Evolutionary conservation across 257 asterid genomes (phyloP), one percentile per base, ranked within the genome.

Genomic region (Solanum paucissectum): DNA sequence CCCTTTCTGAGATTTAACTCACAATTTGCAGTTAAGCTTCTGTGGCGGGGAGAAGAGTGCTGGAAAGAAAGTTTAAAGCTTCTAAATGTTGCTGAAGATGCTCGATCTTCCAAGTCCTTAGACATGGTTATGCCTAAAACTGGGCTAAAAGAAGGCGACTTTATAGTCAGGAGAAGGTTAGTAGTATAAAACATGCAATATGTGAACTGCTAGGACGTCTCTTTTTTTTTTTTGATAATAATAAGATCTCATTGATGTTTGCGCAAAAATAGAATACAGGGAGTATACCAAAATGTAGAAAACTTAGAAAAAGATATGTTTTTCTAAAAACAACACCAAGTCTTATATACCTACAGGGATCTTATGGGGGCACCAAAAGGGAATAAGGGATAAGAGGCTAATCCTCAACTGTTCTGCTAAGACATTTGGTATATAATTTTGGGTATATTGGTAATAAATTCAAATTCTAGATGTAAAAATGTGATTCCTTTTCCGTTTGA

Each of bases 51-150:
- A 38, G 93, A 90, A 42, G 99, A 96, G 82, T 97, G 96, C 91
- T 97, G 99, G 99, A 92, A 92, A 71, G 99, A 95, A 94, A 94
- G 95, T 90, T 91, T 95, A 83, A 92, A 90, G 87, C 98, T 96
- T 89, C 81, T 97, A 85, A 91, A 82, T 25, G 72, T 92, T 71
- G 99, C 99, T 87, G 98, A 97, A 92, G 89, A 86, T 83, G 97
- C 99, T 33, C 83, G 27, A 18, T 4, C 84, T 40, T 87, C 89
- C 87, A 90, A 90, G 83, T 85, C 32, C 55, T 71, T 75, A 82
- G 90, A 89, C 40, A 87, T 87, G 84, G 92, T 89, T 64, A 86
- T 82, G 60, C 83, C 79, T 75, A 91, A 79, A 87, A 81, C 42
- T 87, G 81, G 40, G 38, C 88, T 83, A 58, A 88, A 68, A 84